Base-by-base conservation (phyloP, 768 basidiomycete species). In the Lactarius pseudohatsudake region DNA sequence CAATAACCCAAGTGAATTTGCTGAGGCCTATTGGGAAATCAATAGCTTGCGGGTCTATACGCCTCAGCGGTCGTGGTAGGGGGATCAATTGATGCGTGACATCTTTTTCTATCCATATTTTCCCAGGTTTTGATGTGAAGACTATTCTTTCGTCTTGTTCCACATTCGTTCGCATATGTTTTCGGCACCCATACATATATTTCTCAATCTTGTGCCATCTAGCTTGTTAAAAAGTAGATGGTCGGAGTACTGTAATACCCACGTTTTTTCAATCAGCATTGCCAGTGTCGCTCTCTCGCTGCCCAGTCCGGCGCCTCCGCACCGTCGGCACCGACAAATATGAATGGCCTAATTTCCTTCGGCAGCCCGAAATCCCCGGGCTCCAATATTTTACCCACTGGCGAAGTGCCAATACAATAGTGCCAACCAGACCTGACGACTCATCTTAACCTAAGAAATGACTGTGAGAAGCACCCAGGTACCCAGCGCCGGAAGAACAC, bases 11-110 rank as follows among this genome's bases (percentile, higher is more conserved):
- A 65, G 72, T 4, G 81, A 79, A 18, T 91, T 91, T 75, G 45
- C 66, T 15, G 79, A 88, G 18, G 87, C 90, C 1, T 91, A 86
- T 75, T 92, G 88, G 88, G 85, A 85, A 67, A 80, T 92, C 74
- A 84, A 85, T 70, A 81, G 82, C 20, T 74, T 91, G 40, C 79
- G 81, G 34, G 79, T 89, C 16, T 91, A 88, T 71, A 78, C 76
- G 4, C 73, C 73, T 16, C 11, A 63, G 34, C 41, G 28, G 58
- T 54, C n/a, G 13, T 38, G 57, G 50, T 53, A 26, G 50, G 50
- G 22, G 13, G 50, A 13, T 15, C 13, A 15, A 15, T 50, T 26
- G 11, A 50, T 50, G 22, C 22, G 5, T 26, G 47, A 13, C 45
- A 13, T 22, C 22, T 50, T 26, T 22, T 53, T 53, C 26, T 53